Evolutionary conservation across 2,329 filamentous ascomycete genomes (phyloP).

Genomic region (Ceratocystis colombiana): DNA sequence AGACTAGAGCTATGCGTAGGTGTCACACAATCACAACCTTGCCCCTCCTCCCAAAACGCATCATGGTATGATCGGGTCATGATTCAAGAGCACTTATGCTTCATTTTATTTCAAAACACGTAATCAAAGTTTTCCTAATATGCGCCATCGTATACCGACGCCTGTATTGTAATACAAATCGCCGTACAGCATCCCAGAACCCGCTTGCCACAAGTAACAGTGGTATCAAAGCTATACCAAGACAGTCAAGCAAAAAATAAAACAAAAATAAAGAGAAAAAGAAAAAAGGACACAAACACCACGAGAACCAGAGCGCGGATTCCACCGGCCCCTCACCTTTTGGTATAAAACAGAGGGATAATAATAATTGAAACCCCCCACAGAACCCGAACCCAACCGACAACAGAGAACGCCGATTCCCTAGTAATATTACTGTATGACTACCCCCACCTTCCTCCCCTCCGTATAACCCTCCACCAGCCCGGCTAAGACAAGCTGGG

Average conservation of each 20-base stretch:
- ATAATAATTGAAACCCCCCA: background rate
- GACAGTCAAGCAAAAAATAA: background rate
- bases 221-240: background rate
- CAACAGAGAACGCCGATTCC: slow-evolving; percentile 7
- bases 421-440: slow-evolving; percentile 8
- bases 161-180: slow-evolving; percentile 13
- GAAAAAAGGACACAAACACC: background rate
- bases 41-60: slow-evolving; percentile 7
- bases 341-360: slow-evolving; percentile 11
- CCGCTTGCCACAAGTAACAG: background rate
- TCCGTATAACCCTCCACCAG: background rate
- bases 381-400: background rate
- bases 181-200: background rate
- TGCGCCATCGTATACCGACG: slow-evolving; percentile 15
- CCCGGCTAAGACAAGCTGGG: background rate
- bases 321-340: slow-evolving; percentile 3
- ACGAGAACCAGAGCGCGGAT: background rate
- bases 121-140: slow-evolving; percentile 8
- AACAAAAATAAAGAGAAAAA: background rate
- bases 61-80: background rate
- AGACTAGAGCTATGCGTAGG: background rate
- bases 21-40: slow-evolving; percentile 13
- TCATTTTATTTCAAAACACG: background rate
- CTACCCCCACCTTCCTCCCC: background rate
- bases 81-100: background rate